Evolutionary conservation across 2,329 filamentous ascomycete species (phyloP).

Genomic region (Taxawa tesnikishii): DNA sequence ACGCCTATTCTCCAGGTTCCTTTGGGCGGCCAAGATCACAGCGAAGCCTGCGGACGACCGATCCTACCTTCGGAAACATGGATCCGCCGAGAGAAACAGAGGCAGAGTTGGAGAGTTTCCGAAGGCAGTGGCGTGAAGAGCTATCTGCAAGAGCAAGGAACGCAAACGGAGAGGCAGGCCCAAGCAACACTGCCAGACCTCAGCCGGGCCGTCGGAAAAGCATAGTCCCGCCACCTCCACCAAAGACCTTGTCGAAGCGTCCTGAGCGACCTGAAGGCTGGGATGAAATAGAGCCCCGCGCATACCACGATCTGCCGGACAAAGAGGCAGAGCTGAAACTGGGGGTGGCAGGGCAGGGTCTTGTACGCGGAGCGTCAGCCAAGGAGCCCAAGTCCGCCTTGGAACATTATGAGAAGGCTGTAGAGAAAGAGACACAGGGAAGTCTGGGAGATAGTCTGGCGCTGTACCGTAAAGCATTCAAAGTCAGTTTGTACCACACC

Average conservation of each 20-base stretch:
- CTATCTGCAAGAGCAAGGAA: conserved; percentile 40
- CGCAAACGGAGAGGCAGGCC: not conserved
- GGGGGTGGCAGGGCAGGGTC: conserved; percentile 25
- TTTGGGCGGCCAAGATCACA: too few species aligned
- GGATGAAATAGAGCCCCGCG: conserved; percentile 27
- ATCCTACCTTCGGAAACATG: too few species aligned
- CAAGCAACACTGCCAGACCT: not conserved
- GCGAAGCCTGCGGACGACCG: too few species aligned
- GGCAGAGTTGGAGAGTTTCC: conserved; percentile 73
- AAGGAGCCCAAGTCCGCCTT: conserved; percentile 57
- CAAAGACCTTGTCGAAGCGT: conserved; percentile 1
- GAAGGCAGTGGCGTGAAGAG: conserved; percentile 76
- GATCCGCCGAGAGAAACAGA: conserved; percentile 21
- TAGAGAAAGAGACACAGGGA: conserved; percentile 75
- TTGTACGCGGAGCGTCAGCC: conserved; percentile 16
- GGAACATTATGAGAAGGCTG: conserved; percentile 85
- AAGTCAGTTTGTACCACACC: conserved; percentile 44
- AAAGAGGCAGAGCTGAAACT: conserved; percentile 31
- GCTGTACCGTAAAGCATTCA: conserved; percentile 82
- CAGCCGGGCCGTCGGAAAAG: not conserved
- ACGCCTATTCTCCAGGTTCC: too few species aligned
- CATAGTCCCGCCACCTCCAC: not conserved
- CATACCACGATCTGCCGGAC: conserved; percentile 33
- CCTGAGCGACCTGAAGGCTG: conserved; percentile 6
- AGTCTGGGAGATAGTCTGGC: conserved; percentile 79